Percentiles rank a stretch among this genome's conserved stretches.
Evolutionary conservation across 257 asterid species (phyloP).

Genomic region (Penstemon davidsonii): DNA sequence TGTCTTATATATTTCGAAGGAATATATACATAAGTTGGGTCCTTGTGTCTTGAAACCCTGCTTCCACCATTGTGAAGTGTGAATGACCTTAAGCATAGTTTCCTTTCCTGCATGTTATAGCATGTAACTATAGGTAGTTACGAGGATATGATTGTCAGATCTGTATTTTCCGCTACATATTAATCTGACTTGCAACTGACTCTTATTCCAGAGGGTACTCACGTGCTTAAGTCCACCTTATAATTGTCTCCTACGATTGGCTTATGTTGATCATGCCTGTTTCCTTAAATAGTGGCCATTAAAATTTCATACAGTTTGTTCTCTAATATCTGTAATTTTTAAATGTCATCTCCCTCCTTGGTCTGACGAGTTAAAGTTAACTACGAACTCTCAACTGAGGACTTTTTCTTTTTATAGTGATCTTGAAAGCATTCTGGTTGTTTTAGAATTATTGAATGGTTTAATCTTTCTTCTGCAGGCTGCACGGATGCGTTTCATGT

Average conservation of each 20-base stretch:
- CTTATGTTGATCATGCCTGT: not conserved
- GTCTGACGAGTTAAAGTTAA: conserved; percentile 13
- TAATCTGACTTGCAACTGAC: conserved; percentile 1
- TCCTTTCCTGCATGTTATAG: conserved; percentile 9
- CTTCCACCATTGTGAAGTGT: too few relatives aligned
- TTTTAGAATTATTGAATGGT: conserved; percentile 9
- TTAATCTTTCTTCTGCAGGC: conserved; percentile 54
- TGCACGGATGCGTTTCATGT: conserved; percentile 88
- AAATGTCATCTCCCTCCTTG: not conserved
- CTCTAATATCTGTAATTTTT: not conserved
- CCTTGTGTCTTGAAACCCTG: too few relatives aligned
- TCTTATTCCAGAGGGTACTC: conserved; percentile 8
- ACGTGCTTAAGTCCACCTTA: conserved; percentile 1
- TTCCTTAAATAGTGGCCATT: conserved; percentile 1
- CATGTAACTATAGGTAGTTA: not conserved
- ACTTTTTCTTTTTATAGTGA: conserved; percentile 7
- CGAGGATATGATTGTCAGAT: conserved; percentile 7
- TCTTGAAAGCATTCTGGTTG: conserved; percentile 12
- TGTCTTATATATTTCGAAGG: too few relatives aligned
- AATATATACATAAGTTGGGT: too few relatives aligned
- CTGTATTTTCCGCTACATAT: not conserved
- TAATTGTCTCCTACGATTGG: conserved; percentile 4
- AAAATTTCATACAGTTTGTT: conserved; percentile 3
- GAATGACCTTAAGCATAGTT: not conserved
- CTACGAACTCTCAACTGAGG: conserved; percentile 11